Evolutionary conservation across 2,329 filamentous ascomycete genomes (phyloP).

Genomic region (Daldinia eschscholtzii): DNA sequence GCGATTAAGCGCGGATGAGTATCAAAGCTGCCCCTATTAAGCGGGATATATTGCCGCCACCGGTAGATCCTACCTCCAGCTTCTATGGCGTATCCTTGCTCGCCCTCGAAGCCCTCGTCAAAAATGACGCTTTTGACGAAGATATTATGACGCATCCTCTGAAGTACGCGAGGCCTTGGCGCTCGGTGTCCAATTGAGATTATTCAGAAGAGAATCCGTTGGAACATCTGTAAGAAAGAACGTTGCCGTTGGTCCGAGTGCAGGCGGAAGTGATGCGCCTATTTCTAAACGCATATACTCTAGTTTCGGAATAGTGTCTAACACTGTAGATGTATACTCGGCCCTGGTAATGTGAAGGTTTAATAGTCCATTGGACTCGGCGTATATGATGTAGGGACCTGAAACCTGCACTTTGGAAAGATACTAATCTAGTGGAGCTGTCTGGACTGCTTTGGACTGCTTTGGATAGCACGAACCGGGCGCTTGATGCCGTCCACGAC

Average conservation of each 20-base stretch:
- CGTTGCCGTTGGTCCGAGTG: background rate
- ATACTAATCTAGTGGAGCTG: no score
- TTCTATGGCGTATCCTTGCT: background rate
- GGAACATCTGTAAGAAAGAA: no score
- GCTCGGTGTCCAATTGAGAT: background rate
- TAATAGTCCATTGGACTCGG: no score
- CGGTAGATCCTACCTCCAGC: slow-evolving; percentile 2
- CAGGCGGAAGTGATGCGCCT: slow-evolving; percentile 4
- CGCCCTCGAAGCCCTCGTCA: background rate
- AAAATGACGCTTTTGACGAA: slow-evolving; percentile 24
- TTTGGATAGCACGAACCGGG: background rate
- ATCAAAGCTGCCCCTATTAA: background rate
- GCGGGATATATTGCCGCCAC: background rate
- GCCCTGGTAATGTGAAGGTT: background rate
- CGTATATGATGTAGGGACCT: no score
- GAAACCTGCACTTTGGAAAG: no score
- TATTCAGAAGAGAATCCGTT: background rate
- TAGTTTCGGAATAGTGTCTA: slow-evolving; percentile 18
- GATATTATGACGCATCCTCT: background rate
- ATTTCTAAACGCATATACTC: slow-evolving; percentile 8
- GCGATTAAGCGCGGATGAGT: slow-evolving; percentile 1
- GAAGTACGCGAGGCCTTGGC: background rate
- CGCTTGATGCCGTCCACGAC: slow-evolving; percentile 1
- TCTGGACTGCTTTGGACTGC: background rate
- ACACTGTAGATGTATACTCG: slow-evolving; percentile 8